Base-by-base conservation (phyloP, 495 filamentous ascomycete genomes). In the Hypoxylon crocopeplum region DNA sequence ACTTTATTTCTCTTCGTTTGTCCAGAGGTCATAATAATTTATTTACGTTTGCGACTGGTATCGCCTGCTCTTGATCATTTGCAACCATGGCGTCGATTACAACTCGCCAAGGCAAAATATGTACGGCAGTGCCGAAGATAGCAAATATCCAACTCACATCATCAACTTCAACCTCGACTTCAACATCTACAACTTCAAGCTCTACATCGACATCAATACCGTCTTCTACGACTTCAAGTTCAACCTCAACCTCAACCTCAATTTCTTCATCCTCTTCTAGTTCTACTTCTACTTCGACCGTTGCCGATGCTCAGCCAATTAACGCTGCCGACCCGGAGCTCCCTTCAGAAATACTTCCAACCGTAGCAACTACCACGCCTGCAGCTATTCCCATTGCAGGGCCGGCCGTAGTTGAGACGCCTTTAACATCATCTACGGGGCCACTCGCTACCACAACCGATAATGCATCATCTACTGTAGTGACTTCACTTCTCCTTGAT, bases 41-140 rank as follows among this genome's bases (percentile, higher is more conserved):
- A 30, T 56, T 36, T 51, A 33, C n/a, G 33, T 56, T 48, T 57
- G 74, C 75, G 74, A 76, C 77, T 75, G 72, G 76, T 68, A 62
- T 76, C 77, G 75, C 74, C 60, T 47, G 25, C 34, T 44, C 21
- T 49, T 55, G 37, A 51, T 21, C 59, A 25, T 61, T 48, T 34
- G 39, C 58, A 17, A 73, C 64, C 22, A 69, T 78, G 55, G 78
- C 79, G 21, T 76, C 68, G 11, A 72, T 80, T 40, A 51, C 45
- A 32, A 59, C 49, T 32, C 49, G 38, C 6, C 44, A 71, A 16
- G 78, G 79, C 15, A 75, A 66, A 52, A 73, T 69, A 64, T 82
- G 81, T 64, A 80, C 79, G 58, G 75, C 74, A 25, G 60, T 78
- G 45, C 79, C 79, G 30, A 77, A 71, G 48, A 22, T 15, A 50